Evolutionary conservation across 371 early-diverging fungal species (phyloP).

Genomic region (Amoeboradix gromovi): DNA sequence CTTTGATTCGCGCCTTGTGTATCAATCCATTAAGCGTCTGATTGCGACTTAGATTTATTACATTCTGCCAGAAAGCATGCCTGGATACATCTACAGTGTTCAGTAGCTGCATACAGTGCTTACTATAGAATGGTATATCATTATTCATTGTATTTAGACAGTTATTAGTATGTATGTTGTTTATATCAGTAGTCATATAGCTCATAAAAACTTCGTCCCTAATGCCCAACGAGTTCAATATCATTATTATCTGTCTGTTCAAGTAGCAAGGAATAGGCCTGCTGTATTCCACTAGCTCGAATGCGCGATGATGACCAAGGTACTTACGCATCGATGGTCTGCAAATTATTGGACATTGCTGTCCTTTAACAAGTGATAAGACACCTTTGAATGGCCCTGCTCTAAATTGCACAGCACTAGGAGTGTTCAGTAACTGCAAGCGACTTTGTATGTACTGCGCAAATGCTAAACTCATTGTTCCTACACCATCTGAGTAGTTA

Average conservation of each 20-base stretch:
- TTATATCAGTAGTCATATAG: slow-evolving; percentile 2
- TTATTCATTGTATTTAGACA: neutral
- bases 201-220: slow-evolving; percentile 3
- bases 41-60: slow-evolving; percentile 21
- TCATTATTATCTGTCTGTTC: slow-evolving; percentile 9
- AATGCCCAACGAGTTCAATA: slow-evolving; percentile 7
- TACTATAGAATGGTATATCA: neutral
- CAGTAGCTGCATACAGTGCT: neutral
- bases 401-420: slow-evolving; percentile 49
- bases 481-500: slow-evolving; percentile 57
- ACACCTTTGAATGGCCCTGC: slow-evolving; percentile 54
- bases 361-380: slow-evolving; percentile 10
- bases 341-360: slow-evolving; percentile 7
- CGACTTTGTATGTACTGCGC: slow-evolving; percentile 19
- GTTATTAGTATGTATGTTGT: neutral
- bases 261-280: slow-evolving; percentile 4
- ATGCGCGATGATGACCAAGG: slow-evolving; percentile 5
- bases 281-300: slow-evolving; percentile 6
- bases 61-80: slow-evolving; percentile 15
- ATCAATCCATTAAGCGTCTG: slow-evolving; percentile 27
- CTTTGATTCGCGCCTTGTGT: slow-evolving; percentile 31
- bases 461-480: slow-evolving; percentile 22
- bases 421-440: slow-evolving; percentile 19
- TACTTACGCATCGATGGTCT: slow-evolving; percentile 42
- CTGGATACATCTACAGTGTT: slow-evolving; percentile 16